phyloP scores from a whole-genome alignment of 2,329 filamentous ascomycete species.

The Nannizziopsis arthrosporioides region DNA sequence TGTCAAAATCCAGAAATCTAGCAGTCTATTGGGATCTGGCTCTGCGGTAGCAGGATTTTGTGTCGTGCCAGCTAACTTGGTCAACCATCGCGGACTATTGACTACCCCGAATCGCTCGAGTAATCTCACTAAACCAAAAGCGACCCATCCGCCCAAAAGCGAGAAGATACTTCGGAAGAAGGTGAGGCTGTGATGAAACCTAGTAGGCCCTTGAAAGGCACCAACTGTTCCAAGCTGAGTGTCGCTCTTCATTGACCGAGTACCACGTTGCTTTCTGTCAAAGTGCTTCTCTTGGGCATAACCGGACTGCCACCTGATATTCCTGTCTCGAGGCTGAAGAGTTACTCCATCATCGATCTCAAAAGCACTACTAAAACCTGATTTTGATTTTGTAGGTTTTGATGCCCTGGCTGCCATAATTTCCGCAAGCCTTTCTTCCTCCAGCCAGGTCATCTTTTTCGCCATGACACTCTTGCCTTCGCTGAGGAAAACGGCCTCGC shows the following conservation, averaged over 20 bases:
- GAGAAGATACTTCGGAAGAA: constrained; percentile 65
- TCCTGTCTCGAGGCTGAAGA: constrained; percentile 27
- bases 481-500: constrained; percentile 89
- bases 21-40: constrained; percentile 16
- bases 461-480: constrained; percentile 69
- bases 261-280: constrained; percentile 28
- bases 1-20: constrained; percentile 45
- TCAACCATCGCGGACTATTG: constrained; percentile 53
- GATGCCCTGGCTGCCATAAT: constrained; percentile 45
- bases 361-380: not conserved
- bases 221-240: constrained; percentile 54
- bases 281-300: constrained; percentile 37
- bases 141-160: constrained; percentile 49
- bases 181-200: constrained; percentile 61
- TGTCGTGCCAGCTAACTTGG: constrained; percentile 24
- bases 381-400: constrained; percentile 13
- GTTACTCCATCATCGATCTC: constrained; percentile 25
- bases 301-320: constrained; percentile 34
- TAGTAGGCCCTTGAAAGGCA: constrained; percentile 61
- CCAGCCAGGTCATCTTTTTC: constrained; percentile 74
- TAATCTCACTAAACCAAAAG: constrained; percentile 43
- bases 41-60: constrained; percentile 16
- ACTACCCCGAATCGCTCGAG: constrained; percentile 51
- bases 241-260: constrained; percentile 28
- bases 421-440: constrained; percentile 72